phyloP scores from a whole-genome alignment of 1,284 basidiomycete species.

The Trametes sp. region DNA sequence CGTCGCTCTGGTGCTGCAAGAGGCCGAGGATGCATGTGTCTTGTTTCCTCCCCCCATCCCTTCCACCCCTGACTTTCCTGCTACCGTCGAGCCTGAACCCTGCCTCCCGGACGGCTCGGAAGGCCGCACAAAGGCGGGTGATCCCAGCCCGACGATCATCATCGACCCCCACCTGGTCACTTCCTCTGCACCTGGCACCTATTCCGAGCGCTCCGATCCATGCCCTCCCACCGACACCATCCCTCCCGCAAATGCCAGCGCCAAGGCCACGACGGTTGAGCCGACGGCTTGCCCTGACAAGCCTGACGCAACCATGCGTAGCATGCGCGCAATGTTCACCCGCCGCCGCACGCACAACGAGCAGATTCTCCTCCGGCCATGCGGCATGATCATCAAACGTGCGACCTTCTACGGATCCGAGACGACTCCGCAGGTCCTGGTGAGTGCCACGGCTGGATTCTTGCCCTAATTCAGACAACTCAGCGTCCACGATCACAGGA shows the following conservation, averaged over 20 bases:
- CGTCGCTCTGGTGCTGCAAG: too few relatives aligned
- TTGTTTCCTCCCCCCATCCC: too few relatives aligned
- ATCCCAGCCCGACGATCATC: too few relatives aligned
- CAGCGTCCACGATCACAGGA: neutral
- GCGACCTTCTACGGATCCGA: slow-evolving; percentile 45
- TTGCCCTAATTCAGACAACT: neutral
- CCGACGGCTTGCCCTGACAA: slow-evolving; percentile 32
- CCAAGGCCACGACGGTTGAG: neutral
- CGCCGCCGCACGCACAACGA: slow-evolving; percentile 45
- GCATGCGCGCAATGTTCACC: slow-evolving; percentile 40
- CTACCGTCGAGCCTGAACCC: too few relatives aligned
- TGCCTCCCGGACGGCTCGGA: too few relatives aligned
- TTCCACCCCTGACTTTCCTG: too few relatives aligned
- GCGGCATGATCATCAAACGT: slow-evolving; percentile 42
- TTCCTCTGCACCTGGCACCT: too few relatives aligned
- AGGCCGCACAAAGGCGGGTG: too few relatives aligned
- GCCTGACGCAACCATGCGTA: slow-evolving; percentile 33
- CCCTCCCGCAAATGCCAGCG: neutral
- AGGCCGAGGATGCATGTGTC: too few relatives aligned
- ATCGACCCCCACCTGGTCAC: too few relatives aligned
- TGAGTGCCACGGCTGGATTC: slow-evolving; percentile 3
- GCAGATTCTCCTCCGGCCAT: slow-evolving; percentile 42
- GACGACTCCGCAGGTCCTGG: slow-evolving; percentile 36
- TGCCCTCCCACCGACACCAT: too few relatives aligned
- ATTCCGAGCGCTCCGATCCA: too few relatives aligned